These are phyloP conservation scores for Aaosphaeria pasadenensis DNA, from an alignment of 2,329 filamentous ascomycete genomes.

Conservation along the genomic window DNA sequence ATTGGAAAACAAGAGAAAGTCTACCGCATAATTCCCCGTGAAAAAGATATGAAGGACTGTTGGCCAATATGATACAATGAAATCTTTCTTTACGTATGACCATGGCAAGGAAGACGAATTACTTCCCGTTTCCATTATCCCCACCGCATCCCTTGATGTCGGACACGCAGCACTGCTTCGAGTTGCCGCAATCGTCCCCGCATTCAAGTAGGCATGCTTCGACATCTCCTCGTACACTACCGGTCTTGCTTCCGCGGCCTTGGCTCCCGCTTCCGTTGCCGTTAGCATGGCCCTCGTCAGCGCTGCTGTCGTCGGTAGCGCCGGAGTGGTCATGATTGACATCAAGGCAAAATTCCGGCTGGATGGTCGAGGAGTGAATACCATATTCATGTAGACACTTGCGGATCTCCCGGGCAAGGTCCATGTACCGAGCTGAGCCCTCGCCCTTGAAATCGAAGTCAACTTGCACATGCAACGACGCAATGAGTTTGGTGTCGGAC, in stretches of 20 bases:
- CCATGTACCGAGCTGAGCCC: slow-evolving; percentile 80
- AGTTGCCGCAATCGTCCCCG: slow-evolving; percentile 41
- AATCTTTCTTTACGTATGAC: neutral
- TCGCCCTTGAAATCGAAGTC: slow-evolving; percentile 84
- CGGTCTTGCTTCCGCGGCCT: slow-evolving; percentile 26
- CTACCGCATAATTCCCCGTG: too few relatives aligned
- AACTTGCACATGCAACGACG: slow-evolving; percentile 90
- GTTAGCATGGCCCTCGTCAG: slow-evolving; percentile 20
- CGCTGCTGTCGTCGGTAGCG: slow-evolving; percentile 26
- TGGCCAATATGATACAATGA: neutral
- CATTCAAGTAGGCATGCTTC: slow-evolving; percentile 44
- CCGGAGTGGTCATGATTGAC: slow-evolving; percentile 42
- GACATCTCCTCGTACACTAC: slow-evolving; percentile 33
- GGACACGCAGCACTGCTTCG: slow-evolving; percentile 42
- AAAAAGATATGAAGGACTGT: too few relatives aligned
- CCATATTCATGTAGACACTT: slow-evolving; percentile 92
- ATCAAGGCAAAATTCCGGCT: slow-evolving; percentile 72
- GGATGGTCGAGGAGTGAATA: slow-evolving; percentile 95
- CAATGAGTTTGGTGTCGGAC: slow-evolving; percentile 89
- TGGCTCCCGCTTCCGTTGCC: slow-evolving; percentile 14
- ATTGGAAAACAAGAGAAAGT: too few relatives aligned
- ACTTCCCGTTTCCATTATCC: slow-evolving; percentile 9
- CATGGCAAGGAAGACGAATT: slow-evolving; percentile 5
- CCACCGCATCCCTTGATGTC: slow-evolving; percentile 20
- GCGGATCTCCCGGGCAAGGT: slow-evolving; percentile 75